Conservation (phyloP, 306 rosid genomes). For the Phaseolus lunatus region DNA sequence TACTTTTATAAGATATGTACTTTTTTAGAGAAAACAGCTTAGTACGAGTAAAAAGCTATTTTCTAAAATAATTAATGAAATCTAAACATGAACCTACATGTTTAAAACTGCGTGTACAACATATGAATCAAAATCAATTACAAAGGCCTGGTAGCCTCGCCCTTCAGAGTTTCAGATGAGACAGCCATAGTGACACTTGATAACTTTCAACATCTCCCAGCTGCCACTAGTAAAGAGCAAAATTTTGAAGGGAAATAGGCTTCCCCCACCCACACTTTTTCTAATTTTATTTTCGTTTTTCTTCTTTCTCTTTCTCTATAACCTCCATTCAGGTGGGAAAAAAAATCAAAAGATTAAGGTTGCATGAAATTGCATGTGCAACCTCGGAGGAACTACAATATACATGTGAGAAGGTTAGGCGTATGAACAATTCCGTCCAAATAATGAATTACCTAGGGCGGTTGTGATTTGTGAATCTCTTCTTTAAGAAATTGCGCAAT, state of each 20-base stretch:
- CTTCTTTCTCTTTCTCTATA: conserved; percentile 44
- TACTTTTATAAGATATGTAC: background rate
- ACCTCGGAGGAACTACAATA: conserved; percentile 60
- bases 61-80: conserved; percentile 32
- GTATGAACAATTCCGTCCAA: conserved; percentile 48
- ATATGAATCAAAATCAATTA: conserved; percentile 33
- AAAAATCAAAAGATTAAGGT: conserved; percentile 56
- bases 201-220: conserved; percentile 28
- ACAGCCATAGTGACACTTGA: conserved; percentile 20
- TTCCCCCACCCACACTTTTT: conserved; percentile 15
- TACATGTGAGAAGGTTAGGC: conserved; percentile 61
- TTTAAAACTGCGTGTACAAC: conserved; percentile 31
- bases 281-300: conserved; percentile 35
- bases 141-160: conserved; percentile 22
- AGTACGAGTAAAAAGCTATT: conserved; percentile 8
- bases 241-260: conserved; percentile 39
- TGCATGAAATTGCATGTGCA: conserved; percentile 54
- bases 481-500: conserved; percentile 67
- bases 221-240: conserved; percentile 37
- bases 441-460: conserved; percentile 58
- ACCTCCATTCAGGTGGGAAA: conserved; percentile 43
- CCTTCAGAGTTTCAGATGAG: conserved; percentile 35
- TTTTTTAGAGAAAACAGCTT: conserved; percentile 17
- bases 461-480: conserved; percentile 68
- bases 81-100: conserved; percentile 23